phyloP scores from a whole-genome alignment of 345 rosid genomes.

The Aquilaria malaccensis region DNA sequence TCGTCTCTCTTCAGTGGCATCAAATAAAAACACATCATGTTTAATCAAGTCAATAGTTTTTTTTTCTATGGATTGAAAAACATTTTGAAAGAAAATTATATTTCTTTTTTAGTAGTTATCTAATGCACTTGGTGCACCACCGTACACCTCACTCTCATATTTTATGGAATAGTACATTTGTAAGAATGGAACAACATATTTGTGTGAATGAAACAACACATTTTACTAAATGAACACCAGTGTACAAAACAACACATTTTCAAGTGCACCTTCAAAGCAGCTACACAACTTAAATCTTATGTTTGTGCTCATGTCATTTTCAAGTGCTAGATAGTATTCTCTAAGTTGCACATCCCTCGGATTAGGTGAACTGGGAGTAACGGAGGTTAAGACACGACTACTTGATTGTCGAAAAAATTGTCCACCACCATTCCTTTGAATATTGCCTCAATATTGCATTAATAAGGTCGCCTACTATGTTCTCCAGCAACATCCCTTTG shows the following conservation, averaged over 20 bases:
- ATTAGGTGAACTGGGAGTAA: conserved; percentile 71
- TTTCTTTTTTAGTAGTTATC: no score
- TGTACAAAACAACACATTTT: neutral
- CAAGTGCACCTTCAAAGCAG: conserved; percentile 61
- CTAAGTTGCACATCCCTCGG: conserved; percentile 86
- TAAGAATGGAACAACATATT: no score
- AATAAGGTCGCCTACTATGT: conserved; percentile 54
- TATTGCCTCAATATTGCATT: conserved; percentile 44
- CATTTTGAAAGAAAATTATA: no score
- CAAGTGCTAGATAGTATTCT: conserved; percentile 93
- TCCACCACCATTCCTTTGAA: conserved; percentile 72
- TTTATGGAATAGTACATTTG: no score
- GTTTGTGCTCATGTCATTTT: conserved; percentile 77
- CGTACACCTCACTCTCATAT: no score
- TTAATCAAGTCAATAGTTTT: no score
- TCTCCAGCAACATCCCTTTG: conserved; percentile 63
- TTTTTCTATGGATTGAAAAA: no score
- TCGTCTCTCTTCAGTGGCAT: no score
- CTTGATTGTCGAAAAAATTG: conserved; percentile 38
- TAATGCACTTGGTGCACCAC: no score
- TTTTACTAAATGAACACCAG: no score
- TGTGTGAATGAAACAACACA: no score
- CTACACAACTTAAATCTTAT: conserved; percentile 78
- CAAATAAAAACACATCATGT: no score
- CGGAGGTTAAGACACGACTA: conserved; percentile 61